A percentile compares a stretch with the other conserved stretches of the same genome.
Conservation (phyloP, 2,329 filamentous ascomycete genomes). For the Diaporthe citri region DNA sequence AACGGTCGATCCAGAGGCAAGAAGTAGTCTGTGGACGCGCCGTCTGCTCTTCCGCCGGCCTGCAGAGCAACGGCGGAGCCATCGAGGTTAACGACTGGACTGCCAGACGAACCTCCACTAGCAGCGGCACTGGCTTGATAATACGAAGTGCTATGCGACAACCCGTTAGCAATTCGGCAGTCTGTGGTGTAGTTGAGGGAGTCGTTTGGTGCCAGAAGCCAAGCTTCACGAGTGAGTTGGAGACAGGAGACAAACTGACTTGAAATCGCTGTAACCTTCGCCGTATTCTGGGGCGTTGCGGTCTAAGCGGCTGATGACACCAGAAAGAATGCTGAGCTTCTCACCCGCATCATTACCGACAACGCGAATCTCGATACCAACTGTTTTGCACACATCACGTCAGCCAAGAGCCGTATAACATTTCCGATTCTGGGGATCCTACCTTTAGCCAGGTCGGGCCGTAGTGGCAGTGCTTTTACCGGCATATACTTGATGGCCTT, state of each 20-base stretch:
- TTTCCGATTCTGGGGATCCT: slow-evolving; percentile 37
- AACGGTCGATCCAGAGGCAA: slow-evolving; percentile 91
- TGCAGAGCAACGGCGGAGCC: slow-evolving; percentile 93
- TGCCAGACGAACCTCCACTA: slow-evolving; percentile 97
- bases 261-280: slow-evolving; percentile 94
- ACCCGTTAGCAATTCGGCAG: not conserved
- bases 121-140: slow-evolving; percentile 98
- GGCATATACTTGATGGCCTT: slow-evolving; percentile 98
- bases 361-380: slow-evolving; percentile 94
- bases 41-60: slow-evolving; percentile 92
- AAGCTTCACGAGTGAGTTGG: not conserved
- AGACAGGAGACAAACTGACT: slow-evolving; percentile 48
- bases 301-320: slow-evolving; percentile 95
- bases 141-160: slow-evolving; percentile 75
- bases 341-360: slow-evolving; percentile 99
- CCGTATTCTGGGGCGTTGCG: slow-evolving; percentile 98
- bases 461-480: slow-evolving; percentile 81
- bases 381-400: slow-evolving; percentile 54
- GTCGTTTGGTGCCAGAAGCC: not conserved
- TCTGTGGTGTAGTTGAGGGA: not conserved
- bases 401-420: slow-evolving; percentile 38
- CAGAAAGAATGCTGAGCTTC: slow-evolving; percentile 97
- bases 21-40: slow-evolving; percentile 98
- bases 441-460: slow-evolving; percentile 85
- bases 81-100: slow-evolving; percentile 96